A percentile compares a stretch with the other conserved stretches of the same genome.
These are phyloP conservation scores for Pseudogymnoascus sp. DNA, from an alignment of 2,329 filamentous ascomycete genomes.

Conservation along the genomic window DNA sequence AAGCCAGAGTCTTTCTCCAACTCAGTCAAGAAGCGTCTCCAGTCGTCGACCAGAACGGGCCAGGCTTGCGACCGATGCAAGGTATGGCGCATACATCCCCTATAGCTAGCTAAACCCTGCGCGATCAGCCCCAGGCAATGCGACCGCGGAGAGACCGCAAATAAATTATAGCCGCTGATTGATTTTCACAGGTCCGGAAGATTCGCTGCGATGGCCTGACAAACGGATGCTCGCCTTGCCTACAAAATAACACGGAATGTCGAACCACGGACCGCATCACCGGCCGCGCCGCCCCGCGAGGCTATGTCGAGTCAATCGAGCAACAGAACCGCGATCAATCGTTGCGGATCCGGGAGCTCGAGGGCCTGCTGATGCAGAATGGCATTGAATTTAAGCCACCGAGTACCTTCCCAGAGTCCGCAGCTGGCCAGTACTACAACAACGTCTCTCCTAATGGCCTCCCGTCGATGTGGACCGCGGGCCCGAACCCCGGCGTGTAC, in stretches of 20 bases:
- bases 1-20: constrained; percentile 28
- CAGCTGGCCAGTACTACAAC: constrained; percentile 16
- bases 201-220: constrained; percentile 77
- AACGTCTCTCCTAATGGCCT: constrained; percentile 12
- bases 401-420: constrained; percentile 23
- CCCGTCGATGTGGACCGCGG: constrained; percentile 16
- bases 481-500: constrained; percentile 11
- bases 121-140: constrained; percentile 6
- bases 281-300: constrained; percentile 68
- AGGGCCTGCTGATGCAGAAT: constrained; percentile 53
- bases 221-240: constrained; percentile 75
- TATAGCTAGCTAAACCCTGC: constrained; percentile 3
- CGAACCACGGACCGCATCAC: constrained; percentile 79
- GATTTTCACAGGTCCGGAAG: constrained; percentile 58
- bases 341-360: constrained; percentile 58
- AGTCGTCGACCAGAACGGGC: constrained; percentile 56
- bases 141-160: background rate
- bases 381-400: constrained; percentile 51
- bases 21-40: constrained; percentile 45
- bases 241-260: constrained; percentile 68
- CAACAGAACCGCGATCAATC: constrained; percentile 61
- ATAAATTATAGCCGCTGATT: constrained; percentile 12
- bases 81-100: constrained; percentile 36
- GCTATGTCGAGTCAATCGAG: constrained; percentile 71
- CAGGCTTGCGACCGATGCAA: constrained; percentile 88